Conservation (phyloP, 192 early-diverging fungal species). For the Mortierella antarctica region DNA sequence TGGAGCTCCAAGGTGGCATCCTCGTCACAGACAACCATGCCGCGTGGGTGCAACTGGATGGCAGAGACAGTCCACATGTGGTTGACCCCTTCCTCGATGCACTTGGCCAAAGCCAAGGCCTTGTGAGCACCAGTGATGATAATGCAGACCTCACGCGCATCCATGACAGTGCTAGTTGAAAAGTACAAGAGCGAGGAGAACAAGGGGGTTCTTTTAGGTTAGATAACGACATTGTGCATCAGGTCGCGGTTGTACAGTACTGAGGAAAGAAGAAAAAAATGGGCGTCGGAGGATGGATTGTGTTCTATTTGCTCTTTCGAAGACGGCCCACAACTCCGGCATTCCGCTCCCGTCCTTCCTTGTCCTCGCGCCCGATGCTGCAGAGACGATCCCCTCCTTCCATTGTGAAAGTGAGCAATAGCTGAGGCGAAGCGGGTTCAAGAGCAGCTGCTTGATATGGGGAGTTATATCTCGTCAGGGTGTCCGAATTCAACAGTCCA, state of each 20-base stretch:
- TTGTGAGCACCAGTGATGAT: constrained; percentile 91
- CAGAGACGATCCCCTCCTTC: no score
- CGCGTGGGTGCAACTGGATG: constrained; percentile 83
- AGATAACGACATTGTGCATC: constrained; percentile 19
- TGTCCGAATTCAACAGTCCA: neutral
- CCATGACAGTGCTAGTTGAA: constrained; percentile 81
- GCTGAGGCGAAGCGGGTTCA: no score
- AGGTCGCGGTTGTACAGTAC: neutral
- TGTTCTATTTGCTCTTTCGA: neutral
- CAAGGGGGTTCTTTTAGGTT: constrained; percentile 1
- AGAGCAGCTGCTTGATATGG: no score
- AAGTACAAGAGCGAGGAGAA: neutral
- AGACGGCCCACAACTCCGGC: no score
- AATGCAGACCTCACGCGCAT: constrained; percentile 84
- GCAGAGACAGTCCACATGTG: constrained; percentile 93
- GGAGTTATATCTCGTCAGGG: no score
- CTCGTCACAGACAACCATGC: constrained; percentile 88
- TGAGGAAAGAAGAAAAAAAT: neutral
- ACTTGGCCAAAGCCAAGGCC: constrained; percentile 84
- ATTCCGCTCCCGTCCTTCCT: no score
- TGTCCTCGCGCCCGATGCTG: no score
- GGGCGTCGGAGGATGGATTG: neutral
- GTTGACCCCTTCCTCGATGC: constrained; percentile 85
- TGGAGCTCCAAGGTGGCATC: constrained; percentile 90
- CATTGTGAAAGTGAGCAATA: no score